Base-by-base conservation (phyloP, 306 rosid species). In the Citrullus amarus region DNA sequence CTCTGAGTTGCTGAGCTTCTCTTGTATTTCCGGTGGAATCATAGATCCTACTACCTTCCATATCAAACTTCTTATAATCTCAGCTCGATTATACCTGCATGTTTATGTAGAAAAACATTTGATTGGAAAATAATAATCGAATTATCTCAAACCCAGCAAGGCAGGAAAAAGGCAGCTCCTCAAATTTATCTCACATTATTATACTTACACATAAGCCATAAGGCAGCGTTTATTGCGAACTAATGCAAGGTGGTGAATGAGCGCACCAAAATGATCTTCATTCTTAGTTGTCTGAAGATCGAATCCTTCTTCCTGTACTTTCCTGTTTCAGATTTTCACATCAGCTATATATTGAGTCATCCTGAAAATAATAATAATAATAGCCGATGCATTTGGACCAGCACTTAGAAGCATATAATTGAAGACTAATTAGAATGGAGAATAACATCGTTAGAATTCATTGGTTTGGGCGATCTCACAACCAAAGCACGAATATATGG, bases 221-320 rank as follows among this genome's bases (percentile, higher is more conserved):
- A 94, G 85, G 81, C 96, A 90, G 75, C 95, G 97, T 79, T 94
- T 94, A 81, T 94, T 92, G 62, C 97, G 92, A 81, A 87, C 94
- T 81, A 94, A 77, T 78, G 98, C 63, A 71, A 94, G 93, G 88
- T 92, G 98, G 78, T 92, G 98, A 82, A 90, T 81, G 65, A 94
- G 96, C 7, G 96, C 88, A 36, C 97, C 98, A 20, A 82, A 87
- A 78, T 94, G 96, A 62, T 94, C 98, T 46, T 91, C 87, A 81
- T 90, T 90, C 87, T 87, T 92, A 54, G 90, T 82, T n/a, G 96
- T 90, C 80, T 89, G 91, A 18, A 90, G 82, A 88, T 94, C 94
- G 88, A 88, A 82, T 78, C 94, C 97, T 78, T 89, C 90, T 75
- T 92, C 96, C 80, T 94, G 92, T 79, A 89, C 88, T 85, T 88